A percentile compares a stretch with the other conserved stretches of the same genome.
These are phyloP conservation scores for Trametes hirsuta DNA, from an alignment of 1,284 basidiomycete genomes.

Conservation along the genomic window DNA sequence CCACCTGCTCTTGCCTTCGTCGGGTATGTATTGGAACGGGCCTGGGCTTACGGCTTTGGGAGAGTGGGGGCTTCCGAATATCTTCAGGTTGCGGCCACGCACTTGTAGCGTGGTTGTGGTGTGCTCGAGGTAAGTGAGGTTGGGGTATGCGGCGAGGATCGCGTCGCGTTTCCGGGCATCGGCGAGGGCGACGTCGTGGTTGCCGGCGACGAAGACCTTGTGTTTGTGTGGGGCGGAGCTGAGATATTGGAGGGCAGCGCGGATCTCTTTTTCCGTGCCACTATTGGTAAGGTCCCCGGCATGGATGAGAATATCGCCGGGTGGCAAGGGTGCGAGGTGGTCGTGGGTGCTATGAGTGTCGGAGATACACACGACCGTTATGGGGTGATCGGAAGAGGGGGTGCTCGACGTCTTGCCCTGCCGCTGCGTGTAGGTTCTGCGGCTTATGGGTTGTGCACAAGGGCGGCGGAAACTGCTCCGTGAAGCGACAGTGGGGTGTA, in stretches of 20 bases:
- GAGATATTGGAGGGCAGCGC: constrained; percentile 35
- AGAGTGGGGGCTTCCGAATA: constrained; percentile 43
- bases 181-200: constrained; percentile 41
- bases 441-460: no score
- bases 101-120: constrained; percentile 28
- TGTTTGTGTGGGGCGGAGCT: constrained; percentile 37
- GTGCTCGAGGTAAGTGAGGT: constrained; percentile 38
- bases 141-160: constrained; percentile 24
- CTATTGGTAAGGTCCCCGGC: constrained; percentile 43
- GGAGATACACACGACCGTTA: constrained; percentile 40
- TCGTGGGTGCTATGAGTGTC: constrained; percentile 44
- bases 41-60: constrained; percentile 36
- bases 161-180: constrained; percentile 1
- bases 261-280: constrained; percentile 38
- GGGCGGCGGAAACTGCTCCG: no score
- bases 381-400: constrained; percentile 9
- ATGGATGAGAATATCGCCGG: constrained; percentile 49
- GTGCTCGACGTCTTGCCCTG: not conserved
- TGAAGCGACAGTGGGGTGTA: no score
- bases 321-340: constrained; percentile 36
- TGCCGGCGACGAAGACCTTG: constrained; percentile 47
- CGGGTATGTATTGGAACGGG: constrained; percentile 42
- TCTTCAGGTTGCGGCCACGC: constrained; percentile 31
- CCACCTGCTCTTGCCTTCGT: constrained; percentile 20
- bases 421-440: not conserved